A percentile compares a stretch with the other conserved stretches of the same genome.
Conservation (phyloP, 1,284 basidiomycete species). For the Fomitopsis palustris region DNA sequence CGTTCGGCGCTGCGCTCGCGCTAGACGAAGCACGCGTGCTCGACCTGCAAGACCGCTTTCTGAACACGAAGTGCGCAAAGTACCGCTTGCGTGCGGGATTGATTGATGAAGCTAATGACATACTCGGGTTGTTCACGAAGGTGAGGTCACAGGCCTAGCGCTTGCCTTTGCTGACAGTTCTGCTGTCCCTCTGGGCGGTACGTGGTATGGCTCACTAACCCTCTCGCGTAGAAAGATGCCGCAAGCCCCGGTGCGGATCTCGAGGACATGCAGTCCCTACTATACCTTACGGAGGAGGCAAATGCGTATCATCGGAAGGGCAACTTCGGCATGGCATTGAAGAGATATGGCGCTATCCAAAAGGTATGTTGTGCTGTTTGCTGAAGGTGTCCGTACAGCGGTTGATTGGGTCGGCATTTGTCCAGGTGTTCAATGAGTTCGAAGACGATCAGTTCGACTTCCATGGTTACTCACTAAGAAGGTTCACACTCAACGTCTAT, state of each 20-base stretch:
- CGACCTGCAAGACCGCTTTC: conserved; percentile 94
- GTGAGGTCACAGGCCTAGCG: conserved; percentile 34
- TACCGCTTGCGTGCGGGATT: conserved; percentile 85
- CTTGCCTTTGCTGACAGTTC: not conserved
- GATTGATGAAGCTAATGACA: conserved; percentile 67
- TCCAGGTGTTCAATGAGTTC: conserved; percentile 79
- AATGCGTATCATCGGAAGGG: conserved; percentile 65
- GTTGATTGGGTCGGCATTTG: not conserved
- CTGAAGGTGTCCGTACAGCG: not conserved
- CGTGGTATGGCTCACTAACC: not conserved
- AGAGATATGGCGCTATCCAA: conserved; percentile 78
- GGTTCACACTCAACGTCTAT: conserved; percentile 87
- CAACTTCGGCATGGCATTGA: conserved; percentile 80
- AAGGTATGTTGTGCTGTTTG: conserved; percentile 45
- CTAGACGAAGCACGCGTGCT: conserved; percentile 84
- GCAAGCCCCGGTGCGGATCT: conserved; percentile 76
- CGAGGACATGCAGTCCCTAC: conserved; percentile 94
- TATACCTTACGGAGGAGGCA: conserved; percentile 86
- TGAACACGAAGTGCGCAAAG: conserved; percentile 94
- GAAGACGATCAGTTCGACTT: conserved; percentile 99
- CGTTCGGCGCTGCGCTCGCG: conserved; percentile 67
- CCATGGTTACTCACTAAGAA: conserved; percentile 92
- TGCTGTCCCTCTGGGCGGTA: not conserved
- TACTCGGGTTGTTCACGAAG: conserved; percentile 88
- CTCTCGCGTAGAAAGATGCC: conserved; percentile 71